Base-by-base conservation (phyloP, 306 rosid species). In the Cyclanthera cordifolia region DNA sequence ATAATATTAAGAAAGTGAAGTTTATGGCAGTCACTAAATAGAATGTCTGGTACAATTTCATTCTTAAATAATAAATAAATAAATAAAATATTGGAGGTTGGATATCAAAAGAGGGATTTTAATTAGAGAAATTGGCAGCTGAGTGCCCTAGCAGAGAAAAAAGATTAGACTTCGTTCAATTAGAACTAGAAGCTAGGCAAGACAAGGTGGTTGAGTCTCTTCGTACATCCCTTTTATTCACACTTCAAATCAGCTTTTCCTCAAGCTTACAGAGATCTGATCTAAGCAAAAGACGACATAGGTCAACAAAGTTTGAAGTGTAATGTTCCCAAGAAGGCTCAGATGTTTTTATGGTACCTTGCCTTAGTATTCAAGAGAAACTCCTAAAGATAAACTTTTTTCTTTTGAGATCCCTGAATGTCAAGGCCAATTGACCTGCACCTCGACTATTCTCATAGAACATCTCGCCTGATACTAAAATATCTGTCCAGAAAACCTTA, bases 231-330 rank as follows among this genome's bases (percentile, higher is more conserved):
- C 2, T n/a, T n/a, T n/a, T n/a, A n/a, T n/a, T n/a, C n/a, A n/a
- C n/a, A 55, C 25, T 56, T 28, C 64, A 56, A 56, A 28, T 56
- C n/a, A n/a, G n/a, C n/a, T n/a, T n/a, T n/a, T n/a, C 65, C 16
- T 30, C 66, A 59, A 56, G 67, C 67, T 59, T 59, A 59, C 47
- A 17, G 25, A 59, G 66, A 59, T 47, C 66, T 32, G 24, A 9
- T 3, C 47, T n/a, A 59, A 59, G 47, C 66, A 19, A 52, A 52
- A 52, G 27, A 52, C 56, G 8, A 52, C 27, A 4, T 19, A 5
- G 10, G 12, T 7, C 20, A 37, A 37, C 12, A 3, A 19, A 8
- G 23, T 8, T 51, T 7, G 20, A 5, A 51, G 23, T 51, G 17
- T 19, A n/a, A 49, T 49, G 53, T 49, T 23, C 53, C 53, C 49